Evolutionary conservation across 257 asterid genomes (phyloP).

Genomic region (Ligustrum vulgare): DNA sequence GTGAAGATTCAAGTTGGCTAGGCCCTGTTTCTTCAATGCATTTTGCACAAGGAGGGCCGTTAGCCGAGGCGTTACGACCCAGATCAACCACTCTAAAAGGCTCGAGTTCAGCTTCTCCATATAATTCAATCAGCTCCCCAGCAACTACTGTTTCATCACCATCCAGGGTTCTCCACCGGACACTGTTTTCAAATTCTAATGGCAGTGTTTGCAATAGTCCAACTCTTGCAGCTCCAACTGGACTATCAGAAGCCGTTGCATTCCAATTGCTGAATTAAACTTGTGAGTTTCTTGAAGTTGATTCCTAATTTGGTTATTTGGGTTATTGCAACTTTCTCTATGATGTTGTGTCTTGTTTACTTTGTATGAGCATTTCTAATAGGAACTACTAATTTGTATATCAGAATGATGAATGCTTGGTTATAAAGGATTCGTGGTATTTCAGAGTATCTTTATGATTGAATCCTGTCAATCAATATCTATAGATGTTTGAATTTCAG

Average conservation of each 20-base stretch:
- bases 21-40: conserved; percentile 32
- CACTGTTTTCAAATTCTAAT: conserved; percentile 61
- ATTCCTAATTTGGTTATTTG: conserved; percentile 16
- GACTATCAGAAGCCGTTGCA: conserved; percentile 41
- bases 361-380: conserved; percentile 8
- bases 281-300: conserved; percentile 11
- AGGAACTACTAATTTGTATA: neutral
- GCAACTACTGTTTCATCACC: conserved; percentile 66
- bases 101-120: conserved; percentile 20
- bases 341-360: neutral
- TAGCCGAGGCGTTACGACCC: conserved; percentile 70
- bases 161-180: conserved; percentile 63
- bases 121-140: conserved; percentile 45
- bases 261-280: conserved; percentile 47
- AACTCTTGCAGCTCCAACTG: conserved; percentile 36
- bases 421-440: neutral
- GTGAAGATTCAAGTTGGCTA: conserved; percentile 20
- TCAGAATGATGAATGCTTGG: conserved; percentile 3
- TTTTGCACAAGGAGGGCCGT: conserved; percentile 64
- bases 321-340: neutral
- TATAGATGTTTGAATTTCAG: too few species aligned
- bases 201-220: conserved; percentile 76
- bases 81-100: conserved; percentile 10
- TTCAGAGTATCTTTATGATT: neutral
- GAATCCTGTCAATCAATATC: too few species aligned